phyloP scores from a whole-genome alignment of 2,329 filamentous ascomycete species.

The Pseudogymnoascus sp. region DNA sequence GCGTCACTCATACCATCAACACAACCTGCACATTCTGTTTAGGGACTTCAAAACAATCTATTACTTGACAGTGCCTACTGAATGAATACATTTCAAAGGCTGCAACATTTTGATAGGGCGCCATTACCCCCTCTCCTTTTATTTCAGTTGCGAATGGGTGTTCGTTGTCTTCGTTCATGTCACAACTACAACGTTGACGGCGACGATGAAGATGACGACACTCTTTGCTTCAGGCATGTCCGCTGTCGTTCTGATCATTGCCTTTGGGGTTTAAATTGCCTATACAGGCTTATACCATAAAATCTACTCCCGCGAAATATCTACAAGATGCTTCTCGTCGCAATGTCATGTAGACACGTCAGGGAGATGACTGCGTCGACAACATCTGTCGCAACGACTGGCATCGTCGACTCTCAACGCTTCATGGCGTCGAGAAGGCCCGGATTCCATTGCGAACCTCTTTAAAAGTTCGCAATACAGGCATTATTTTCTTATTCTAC shows the following conservation, averaged over 20 bases:
- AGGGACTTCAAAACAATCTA: not conserved
- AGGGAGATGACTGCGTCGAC: not conserved
- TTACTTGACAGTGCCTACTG: not conserved
- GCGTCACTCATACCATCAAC: conserved; percentile 5
- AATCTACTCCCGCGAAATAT: not conserved
- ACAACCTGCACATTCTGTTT: not conserved
- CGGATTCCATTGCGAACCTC: not conserved
- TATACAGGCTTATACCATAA: not conserved
- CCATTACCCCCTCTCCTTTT: not conserved
- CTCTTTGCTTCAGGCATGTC: not conserved
- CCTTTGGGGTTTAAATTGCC: not conserved
- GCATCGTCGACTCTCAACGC: not conserved
- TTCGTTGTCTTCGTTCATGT: not conserved
- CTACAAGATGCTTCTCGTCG: not conserved
- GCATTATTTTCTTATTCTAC: not conserved
- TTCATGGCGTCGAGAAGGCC: not conserved
- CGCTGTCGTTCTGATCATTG: not conserved
- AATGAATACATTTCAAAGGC: not conserved
- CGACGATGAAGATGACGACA: not conserved
- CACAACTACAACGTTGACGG: not conserved
- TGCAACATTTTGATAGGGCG: not conserved
- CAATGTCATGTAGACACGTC: not conserved
- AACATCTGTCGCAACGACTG: not conserved
- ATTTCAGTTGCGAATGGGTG: not conserved
- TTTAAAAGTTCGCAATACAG: not conserved